Conservation (phyloP, 2,329 filamentous ascomycete genomes). For the Exophiala spinifera region DNA sequence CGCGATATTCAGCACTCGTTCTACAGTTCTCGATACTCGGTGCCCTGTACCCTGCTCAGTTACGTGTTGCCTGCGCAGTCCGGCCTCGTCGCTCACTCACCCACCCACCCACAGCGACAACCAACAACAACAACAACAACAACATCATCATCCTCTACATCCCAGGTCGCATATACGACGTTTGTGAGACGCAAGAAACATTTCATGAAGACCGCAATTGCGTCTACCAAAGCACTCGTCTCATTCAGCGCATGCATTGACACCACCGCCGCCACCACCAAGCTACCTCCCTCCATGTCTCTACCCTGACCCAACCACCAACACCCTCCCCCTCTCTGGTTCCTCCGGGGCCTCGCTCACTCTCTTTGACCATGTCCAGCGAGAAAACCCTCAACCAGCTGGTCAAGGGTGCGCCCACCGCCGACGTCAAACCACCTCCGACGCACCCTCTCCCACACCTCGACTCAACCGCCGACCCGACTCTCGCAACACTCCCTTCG, state of each 20-base stretch:
- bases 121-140: too few relatives aligned
- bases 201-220: not conserved
- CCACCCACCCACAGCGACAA: too few relatives aligned
- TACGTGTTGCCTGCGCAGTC: not conserved
- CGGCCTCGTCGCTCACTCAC: not conserved
- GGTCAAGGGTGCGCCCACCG: constrained; percentile 80
- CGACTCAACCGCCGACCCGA: constrained; percentile 47
- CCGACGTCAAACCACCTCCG: constrained; percentile 50
- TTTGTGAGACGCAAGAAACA: not conserved
- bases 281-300: too few relatives aligned
- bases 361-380: constrained; percentile 48
- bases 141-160: too few relatives aligned
- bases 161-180: too few relatives aligned
- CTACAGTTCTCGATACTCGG: too few relatives aligned
- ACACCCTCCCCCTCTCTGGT: not conserved
- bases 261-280: constrained; percentile 9
- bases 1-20: too few relatives aligned
- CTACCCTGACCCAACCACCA: not conserved
- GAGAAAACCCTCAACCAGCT: constrained; percentile 73
- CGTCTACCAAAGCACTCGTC: not conserved
- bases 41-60: too few relatives aligned
- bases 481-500: constrained; percentile 77
- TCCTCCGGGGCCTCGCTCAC: not conserved
- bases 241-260: not conserved
- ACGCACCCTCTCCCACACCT: constrained; percentile 41